Conservation (phyloP, 2,329 filamentous ascomycete genomes). For the Nemania abortiva region DNA sequence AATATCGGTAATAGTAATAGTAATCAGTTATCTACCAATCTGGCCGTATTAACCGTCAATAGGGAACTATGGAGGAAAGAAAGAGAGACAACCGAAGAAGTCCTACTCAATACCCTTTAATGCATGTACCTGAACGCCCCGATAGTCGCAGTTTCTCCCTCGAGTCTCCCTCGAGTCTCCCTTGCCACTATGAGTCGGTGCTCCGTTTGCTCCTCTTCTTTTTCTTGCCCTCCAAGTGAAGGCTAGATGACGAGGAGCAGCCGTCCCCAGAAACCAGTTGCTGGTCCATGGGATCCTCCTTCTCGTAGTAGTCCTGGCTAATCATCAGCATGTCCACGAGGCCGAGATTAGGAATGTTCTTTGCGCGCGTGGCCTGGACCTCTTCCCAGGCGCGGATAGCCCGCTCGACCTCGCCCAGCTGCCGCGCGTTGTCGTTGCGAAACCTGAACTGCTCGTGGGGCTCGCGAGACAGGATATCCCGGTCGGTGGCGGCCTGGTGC, state of each 20-base stretch:
- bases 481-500: conserved; percentile 33
- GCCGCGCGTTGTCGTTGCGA: conserved; percentile 32
- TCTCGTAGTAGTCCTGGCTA: conserved; percentile 34
- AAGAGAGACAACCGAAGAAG: neutral
- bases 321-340: conserved; percentile 43
- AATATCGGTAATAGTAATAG: too few species aligned
- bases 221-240: neutral
- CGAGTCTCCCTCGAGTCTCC: too few species aligned
- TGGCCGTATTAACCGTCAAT: neutral
- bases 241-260: neutral
- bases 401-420: conserved; percentile 33
- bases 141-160: too few species aligned
- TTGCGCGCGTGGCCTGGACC: conserved; percentile 31
- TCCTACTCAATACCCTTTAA: neutral
- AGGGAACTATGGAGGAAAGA: neutral
- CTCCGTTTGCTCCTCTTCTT: conserved; percentile 4
- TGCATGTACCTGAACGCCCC: conserved; percentile 4
- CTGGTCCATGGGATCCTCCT: conserved; percentile 14
- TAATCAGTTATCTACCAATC: neutral
- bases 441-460: conserved; percentile 35
- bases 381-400: conserved; percentile 41
- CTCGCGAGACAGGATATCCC: conserved; percentile 33
- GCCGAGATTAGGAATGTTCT: conserved; percentile 29
- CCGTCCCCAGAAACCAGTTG: neutral
- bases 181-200: neutral